Base-by-base conservation (phyloP, 2,329 filamentous ascomycete species). In the Neospermospora avenae region DNA sequence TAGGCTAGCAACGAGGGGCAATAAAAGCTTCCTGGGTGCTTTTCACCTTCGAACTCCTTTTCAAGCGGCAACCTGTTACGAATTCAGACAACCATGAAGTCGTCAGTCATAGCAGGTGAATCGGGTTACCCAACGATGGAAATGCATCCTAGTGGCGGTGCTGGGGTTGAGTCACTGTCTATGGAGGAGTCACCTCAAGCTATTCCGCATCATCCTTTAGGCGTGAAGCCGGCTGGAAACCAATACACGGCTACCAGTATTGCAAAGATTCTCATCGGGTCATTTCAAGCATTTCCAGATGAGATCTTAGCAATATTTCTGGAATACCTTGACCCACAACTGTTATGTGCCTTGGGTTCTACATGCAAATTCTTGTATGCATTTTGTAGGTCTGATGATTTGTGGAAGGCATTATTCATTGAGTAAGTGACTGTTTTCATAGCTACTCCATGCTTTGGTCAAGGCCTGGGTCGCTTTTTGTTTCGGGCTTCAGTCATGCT, bases 341-440 rank as follows among this genome's bases (percentile, higher is more conserved):
- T 80, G 55, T 77, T 98, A 55, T 74, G 87, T 58, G 76, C 75
- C 7, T 77, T 98, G 44, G 91, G 91, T 8, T 83, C 83, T 58
- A 89, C 92, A 5, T 96, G 93, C 78, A 91, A 86, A 73, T 92
- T 90, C 56, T 77, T 98, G 16, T 93, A 92, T 78, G 93, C 92
- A 1, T 96, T 93, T 72, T 89, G 88, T 57, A 81, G 87, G 53
- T 85, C 85, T 51, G 93, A 97, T 65, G 93, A 98, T 69, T 74
- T 97, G 37, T 98, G 93, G 93, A 93, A 95, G 74, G 75, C 86
- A 18, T 75, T 96, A 20, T 96, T 93, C 69, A 81, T 96, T 65
- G 83, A 85, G 92, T 96, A 86, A 84, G 91, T 86, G 60, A 55
- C n/a, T 60, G 48, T 59, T 51, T 35, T 51, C 46, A 22, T 16